Evolutionary conservation across 768 basidiomycete species (phyloP).

Genomic region (Tremella mesenterica): DNA sequence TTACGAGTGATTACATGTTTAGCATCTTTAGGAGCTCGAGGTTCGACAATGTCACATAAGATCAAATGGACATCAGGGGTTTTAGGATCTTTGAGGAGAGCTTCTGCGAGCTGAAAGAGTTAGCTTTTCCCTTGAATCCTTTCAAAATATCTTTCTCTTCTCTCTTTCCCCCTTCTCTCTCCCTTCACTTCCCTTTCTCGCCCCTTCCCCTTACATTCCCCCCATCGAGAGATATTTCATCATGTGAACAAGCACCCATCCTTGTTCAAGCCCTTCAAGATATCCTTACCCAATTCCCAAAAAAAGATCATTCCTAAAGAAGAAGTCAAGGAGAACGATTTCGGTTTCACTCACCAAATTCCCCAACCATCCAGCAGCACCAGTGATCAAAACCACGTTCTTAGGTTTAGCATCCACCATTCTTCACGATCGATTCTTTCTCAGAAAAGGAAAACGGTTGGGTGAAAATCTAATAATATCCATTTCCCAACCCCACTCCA

Average conservation of each 20-base stretch:
- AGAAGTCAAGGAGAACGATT: not conserved
- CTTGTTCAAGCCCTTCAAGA: not conserved
- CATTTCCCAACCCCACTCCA: too few species aligned
- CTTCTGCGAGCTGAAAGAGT: constrained; percentile 27
- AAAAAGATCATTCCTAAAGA: not conserved
- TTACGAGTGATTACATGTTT: constrained; percentile 34
- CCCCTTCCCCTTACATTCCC: not conserved
- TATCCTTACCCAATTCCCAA: not conserved
- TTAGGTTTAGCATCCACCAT: too few species aligned
- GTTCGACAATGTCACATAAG: constrained; percentile 50
- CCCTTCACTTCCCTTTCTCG: not conserved
- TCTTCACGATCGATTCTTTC: too few species aligned
- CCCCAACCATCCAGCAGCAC: constrained; percentile 43
- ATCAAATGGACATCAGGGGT: constrained; percentile 49
- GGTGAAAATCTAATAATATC: too few species aligned
- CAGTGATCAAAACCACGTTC: constrained; percentile 42
- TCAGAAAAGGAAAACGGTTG: too few species aligned
- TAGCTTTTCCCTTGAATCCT: not conserved
- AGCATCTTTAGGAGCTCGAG: constrained; percentile 38
- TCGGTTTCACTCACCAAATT: constrained; percentile 27
- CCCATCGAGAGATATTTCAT: too few species aligned
- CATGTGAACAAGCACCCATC: too few species aligned
- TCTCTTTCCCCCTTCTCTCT: not conserved
- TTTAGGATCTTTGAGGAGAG: constrained; percentile 32
- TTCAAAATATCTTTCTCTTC: not conserved